These are phyloP conservation scores for Globisporangium radiosum DNA, from an alignment of 352 stramenopile genomes.

Conservation along the genomic window DNA sequence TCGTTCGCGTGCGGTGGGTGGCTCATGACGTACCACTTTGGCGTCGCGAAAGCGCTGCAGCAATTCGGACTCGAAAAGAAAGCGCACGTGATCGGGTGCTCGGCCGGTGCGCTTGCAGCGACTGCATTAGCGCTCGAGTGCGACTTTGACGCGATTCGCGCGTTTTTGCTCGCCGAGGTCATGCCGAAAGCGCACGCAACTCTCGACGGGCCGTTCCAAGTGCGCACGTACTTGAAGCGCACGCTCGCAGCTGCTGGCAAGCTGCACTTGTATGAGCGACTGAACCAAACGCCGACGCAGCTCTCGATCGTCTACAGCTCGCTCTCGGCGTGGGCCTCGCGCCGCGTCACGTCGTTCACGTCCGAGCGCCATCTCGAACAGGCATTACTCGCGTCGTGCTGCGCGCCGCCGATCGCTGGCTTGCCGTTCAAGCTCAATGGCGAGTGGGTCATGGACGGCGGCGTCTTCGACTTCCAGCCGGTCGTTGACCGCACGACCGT, in stretches of 20 bases:
- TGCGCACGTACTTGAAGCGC: slow-evolving; percentile 54
- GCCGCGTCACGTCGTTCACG: slow-evolving; percentile 58
- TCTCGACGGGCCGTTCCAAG: slow-evolving; percentile 47
- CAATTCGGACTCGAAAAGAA: slow-evolving; percentile 53
- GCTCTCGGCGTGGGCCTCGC: slow-evolving; percentile 60
- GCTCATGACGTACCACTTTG: slow-evolving; percentile 88
- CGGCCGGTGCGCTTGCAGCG: slow-evolving; percentile 61
- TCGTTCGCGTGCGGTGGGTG: slow-evolving; percentile 84
- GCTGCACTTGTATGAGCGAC: slow-evolving; percentile 37
- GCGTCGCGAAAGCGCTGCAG: slow-evolving; percentile 81
- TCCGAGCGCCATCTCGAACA: slow-evolving; percentile 55
- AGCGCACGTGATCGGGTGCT: slow-evolving; percentile 71
- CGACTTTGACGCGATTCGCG: slow-evolving; percentile 66
- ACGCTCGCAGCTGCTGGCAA: slow-evolving; percentile 33
- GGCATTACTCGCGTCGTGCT: slow-evolving; percentile 75
- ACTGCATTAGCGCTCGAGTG: slow-evolving; percentile 64
- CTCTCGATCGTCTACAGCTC: slow-evolving; percentile 72
- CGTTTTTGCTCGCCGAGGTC: slow-evolving; percentile 52
- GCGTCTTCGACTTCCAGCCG: slow-evolving; percentile 79
- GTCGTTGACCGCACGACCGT: slow-evolving; percentile 65
- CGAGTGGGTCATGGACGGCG: slow-evolving; percentile 86
- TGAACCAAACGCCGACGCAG: slow-evolving; percentile 35
- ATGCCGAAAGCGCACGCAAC: slow-evolving; percentile 48
- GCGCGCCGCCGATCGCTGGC: slow-evolving; percentile 67
- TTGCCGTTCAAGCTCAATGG: slow-evolving; percentile 77